These are phyloP conservation scores for Fusarium pininemorale DNA, from an alignment of 2,329 filamentous ascomycete genomes.

Conservation along the genomic window DNA sequence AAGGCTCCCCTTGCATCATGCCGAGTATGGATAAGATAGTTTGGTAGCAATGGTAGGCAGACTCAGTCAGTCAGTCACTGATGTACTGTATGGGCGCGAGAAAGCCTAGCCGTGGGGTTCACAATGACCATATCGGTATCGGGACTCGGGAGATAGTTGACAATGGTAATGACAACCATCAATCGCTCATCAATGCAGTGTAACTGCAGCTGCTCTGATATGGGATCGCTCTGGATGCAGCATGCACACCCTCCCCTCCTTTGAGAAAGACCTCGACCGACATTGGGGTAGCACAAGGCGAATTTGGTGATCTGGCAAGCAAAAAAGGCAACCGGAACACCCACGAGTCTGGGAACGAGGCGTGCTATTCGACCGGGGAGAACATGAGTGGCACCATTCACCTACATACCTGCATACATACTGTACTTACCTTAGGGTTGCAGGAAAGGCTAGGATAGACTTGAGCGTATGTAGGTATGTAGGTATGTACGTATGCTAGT, in stretches of 20 bases:
- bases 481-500: background rate
- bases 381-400: constrained; percentile 14
- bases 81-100: constrained; percentile 6
- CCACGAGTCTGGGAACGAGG: constrained; percentile 14
- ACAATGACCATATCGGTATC: constrained; percentile 2
- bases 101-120: constrained; percentile 43
- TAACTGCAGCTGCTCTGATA: constrained; percentile 1
- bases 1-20: constrained; percentile 40
- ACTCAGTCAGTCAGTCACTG: constrained; percentile 6
- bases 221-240: constrained; percentile 33
- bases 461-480: background rate
- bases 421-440: background rate
- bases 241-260: constrained; percentile 28
- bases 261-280: constrained; percentile 13
- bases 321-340: constrained; percentile 29
- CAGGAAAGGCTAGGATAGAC: constrained; percentile 23
- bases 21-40: constrained; percentile 6
- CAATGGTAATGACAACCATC: background rate
- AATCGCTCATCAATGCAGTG: background rate
- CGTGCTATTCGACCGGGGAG: constrained; percentile 17
- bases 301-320: constrained; percentile 21
- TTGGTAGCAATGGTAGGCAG: constrained; percentile 19
- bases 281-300: constrained; percentile 19
- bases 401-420: background rate
- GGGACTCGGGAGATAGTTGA: constrained; percentile 8